Percentiles rank a stretch among this genome's conserved stretches.
Evolutionary conservation across 1,284 basidiomycete genomes (phyloP).

Genomic region (Leccinum angustisporum): DNA sequence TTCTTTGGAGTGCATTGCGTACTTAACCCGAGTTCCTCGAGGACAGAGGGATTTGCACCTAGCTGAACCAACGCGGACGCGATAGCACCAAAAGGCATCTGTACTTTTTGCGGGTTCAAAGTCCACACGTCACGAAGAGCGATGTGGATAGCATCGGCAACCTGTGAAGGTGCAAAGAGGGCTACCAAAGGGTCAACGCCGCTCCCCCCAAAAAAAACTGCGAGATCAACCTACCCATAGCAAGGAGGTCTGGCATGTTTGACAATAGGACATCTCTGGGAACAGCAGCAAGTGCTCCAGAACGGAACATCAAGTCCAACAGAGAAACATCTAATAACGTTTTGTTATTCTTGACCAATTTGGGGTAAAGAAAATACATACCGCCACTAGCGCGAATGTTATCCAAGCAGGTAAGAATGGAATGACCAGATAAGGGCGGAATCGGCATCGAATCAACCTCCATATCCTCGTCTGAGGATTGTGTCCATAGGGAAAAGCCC

Average conservation of each 20-base stretch:
- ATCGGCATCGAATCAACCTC: constrained; percentile 19
- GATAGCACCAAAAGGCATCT: constrained; percentile 22
- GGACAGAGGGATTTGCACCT: constrained; percentile 24
- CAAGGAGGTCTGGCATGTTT: constrained; percentile 40
- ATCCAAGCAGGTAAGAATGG: constrained; percentile 37
- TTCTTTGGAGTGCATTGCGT: constrained; percentile 4
- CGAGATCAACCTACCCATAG: constrained; percentile 38
- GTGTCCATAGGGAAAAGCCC: constrained; percentile 44
- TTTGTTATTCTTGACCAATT: not conserved
- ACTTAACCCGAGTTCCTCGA: constrained; percentile 19
- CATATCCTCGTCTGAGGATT: constrained; percentile 27
- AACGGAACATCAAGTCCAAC: constrained; percentile 42
- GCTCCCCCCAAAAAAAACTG: no score
- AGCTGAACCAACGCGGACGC: constrained; percentile 20
- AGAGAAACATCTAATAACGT: constrained; percentile 38
- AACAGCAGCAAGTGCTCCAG: constrained; percentile 37
- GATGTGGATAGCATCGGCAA: constrained; percentile 23
- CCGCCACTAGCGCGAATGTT: constrained; percentile 37
- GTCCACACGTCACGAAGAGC: constrained; percentile 29
- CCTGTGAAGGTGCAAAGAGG: constrained; percentile 20
- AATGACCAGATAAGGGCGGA: constrained; percentile 22
- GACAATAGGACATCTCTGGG: constrained; percentile 28
- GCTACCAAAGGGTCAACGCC: constrained; percentile 14
- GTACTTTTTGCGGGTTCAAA: constrained; percentile 4
- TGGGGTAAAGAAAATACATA: constrained; percentile 27